These are phyloP conservation scores for Sphagnum fallax DNA, from an alignment of 228 moss, liverwort and hornwort species.

Conservation along the genomic window DNA sequence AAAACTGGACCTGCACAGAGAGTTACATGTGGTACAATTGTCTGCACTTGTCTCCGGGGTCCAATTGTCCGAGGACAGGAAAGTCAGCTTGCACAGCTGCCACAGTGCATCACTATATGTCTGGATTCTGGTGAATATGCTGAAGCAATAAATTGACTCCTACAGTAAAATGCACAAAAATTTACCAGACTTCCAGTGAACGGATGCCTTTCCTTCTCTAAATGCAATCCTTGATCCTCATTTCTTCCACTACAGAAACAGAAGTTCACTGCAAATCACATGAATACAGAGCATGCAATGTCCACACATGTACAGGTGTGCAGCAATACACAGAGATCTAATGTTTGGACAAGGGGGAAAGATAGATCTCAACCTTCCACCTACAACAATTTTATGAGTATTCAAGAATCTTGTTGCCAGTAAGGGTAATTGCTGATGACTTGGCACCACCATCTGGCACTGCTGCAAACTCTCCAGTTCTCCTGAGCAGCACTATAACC, in stretches of 20 bases:
- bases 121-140: constrained; percentile 60
- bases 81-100: constrained; percentile 81
- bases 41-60: constrained; percentile 77
- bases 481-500: constrained; percentile 85
- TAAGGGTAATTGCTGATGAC: constrained; percentile 68
- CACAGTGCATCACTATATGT: constrained; percentile 78
- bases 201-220: no score
- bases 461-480: constrained; percentile 80
- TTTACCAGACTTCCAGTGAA: no score
- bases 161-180: constrained; percentile 63
- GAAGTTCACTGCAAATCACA: no score
- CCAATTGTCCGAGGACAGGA: constrained; percentile 69
- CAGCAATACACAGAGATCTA: no score
- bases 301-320: no score
- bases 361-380: constrained; percentile 45
- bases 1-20: constrained; percentile 48
- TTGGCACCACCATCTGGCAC: constrained; percentile 93
- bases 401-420: constrained; percentile 81
- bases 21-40: constrained; percentile 67
- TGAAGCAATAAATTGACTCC: constrained; percentile 75
- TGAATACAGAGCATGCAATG: no score
- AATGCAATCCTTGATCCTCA: no score
- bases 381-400: constrained; percentile 64
- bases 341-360: no score
- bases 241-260: no score